These are phyloP conservation scores for Fusarium domesticum DNA, from an alignment of 2,329 filamentous ascomycete genomes.

Conservation along the genomic window DNA sequence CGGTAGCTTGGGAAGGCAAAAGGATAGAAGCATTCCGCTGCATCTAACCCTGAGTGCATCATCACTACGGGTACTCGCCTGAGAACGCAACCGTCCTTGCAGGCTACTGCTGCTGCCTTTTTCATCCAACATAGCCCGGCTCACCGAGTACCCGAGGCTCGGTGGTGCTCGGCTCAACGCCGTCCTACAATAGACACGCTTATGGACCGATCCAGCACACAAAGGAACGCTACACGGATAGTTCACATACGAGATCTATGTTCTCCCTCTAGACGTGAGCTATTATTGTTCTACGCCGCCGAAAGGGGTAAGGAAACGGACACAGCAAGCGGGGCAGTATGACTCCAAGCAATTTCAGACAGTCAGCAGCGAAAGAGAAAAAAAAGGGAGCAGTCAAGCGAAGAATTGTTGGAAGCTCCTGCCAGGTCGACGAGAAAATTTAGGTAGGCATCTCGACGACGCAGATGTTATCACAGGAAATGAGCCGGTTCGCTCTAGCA, in stretches of 20 bases:
- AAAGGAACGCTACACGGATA: neutral
- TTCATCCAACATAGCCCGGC: neutral
- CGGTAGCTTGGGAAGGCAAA: neutral
- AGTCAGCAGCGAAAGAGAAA: neutral
- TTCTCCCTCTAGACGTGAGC: neutral
- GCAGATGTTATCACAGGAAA: conserved; percentile 22
- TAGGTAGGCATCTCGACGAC: conserved; percentile 13
- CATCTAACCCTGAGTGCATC: neutral
- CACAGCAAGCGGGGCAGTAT: neutral
- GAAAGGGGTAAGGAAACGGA: neutral
- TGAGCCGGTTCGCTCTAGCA: conserved; percentile 50
- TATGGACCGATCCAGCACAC: neutral
- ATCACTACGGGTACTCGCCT: neutral
- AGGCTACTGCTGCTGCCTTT: neutral
- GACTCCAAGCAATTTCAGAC: neutral
- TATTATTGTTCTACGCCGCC: neutral
- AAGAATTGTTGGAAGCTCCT: conserved; percentile 32
- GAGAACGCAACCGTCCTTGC: neutral
- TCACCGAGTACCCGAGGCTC: neutral
- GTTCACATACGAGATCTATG: neutral
- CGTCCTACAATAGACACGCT: neutral
- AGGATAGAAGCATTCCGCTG: neutral
- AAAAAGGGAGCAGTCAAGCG: neutral
- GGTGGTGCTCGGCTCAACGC: neutral
- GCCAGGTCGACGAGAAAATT: conserved; percentile 27